Evolutionary conservation across 768 basidiomycete species (phyloP).

Genomic region (Kwoniella botswanensis): DNA sequence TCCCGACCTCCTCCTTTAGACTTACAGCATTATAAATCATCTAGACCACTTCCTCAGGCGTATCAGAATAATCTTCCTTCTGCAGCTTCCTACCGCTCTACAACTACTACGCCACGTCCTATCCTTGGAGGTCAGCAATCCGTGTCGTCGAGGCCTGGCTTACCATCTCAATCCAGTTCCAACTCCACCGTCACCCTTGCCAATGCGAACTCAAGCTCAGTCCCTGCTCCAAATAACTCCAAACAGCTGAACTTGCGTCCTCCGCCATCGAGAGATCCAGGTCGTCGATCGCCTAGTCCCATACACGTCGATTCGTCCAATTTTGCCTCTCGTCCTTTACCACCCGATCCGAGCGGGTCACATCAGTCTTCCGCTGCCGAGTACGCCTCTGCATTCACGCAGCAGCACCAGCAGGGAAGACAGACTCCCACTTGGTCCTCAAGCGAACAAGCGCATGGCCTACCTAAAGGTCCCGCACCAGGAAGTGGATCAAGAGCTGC

Average conservation of each 20-base stretch:
- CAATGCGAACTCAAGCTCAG: slow-evolving; percentile 19
- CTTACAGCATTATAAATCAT: slow-evolving; percentile 63
- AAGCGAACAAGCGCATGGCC: slow-evolving; percentile 23
- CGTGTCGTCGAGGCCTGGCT: slow-evolving; percentile 5
- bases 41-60: slow-evolving; percentile 73
- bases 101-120: slow-evolving; percentile 30
- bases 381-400: slow-evolving; percentile 41
- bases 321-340: slow-evolving; percentile 47
- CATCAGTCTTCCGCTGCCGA: slow-evolving; percentile 47
- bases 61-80: slow-evolving; percentile 62
- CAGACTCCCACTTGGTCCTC: slow-evolving; percentile 33
- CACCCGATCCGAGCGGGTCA: slow-evolving; percentile 33
- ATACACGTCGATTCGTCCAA: slow-evolving; percentile 37
- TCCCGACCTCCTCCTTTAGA: slow-evolving; percentile 82
- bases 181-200: slow-evolving; percentile 29
- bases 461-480: slow-evolving; percentile 30
- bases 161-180: slow-evolving; percentile 28
- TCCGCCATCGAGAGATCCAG: slow-evolving; percentile 41
- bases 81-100: slow-evolving; percentile 19
- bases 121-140: slow-evolving; percentile 2
- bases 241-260: slow-evolving; percentile 42
- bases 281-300: slow-evolving; percentile 47
- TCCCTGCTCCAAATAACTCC: slow-evolving; percentile 37
- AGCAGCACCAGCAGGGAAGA: slow-evolving; percentile 28
- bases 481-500: slow-evolving; percentile 18